A percentile compares a stretch with the other conserved stretches of the same genome.
Evolutionary conservation across 2,329 filamentous ascomycete genomes (phyloP).

Genomic region (Penicillium sp.): DNA sequence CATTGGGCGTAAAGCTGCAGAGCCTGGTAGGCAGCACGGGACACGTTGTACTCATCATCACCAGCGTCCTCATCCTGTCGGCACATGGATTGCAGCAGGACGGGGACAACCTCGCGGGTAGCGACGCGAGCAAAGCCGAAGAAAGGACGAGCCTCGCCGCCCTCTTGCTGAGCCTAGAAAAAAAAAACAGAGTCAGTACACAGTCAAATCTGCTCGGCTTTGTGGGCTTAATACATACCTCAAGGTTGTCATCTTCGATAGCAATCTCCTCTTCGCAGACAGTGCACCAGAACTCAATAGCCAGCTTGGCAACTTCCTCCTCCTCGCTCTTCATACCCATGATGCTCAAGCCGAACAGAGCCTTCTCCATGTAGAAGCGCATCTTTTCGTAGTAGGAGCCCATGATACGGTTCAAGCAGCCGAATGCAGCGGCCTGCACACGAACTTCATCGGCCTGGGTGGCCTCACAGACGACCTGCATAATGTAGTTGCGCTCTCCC

Average conservation of each 20-base stretch:
- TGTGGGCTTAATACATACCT: constrained; percentile 51
- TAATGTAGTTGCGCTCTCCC: constrained; percentile 99
- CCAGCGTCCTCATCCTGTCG: constrained; percentile 97
- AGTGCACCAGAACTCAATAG: constrained; percentile 99
- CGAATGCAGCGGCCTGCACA: constrained; percentile 94
- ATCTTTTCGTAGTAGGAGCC: constrained; percentile 98
- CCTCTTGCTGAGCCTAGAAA: constrained; percentile 62
- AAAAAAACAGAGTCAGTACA: not conserved
- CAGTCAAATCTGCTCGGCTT: not conserved
- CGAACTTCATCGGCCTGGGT: constrained; percentile 88
- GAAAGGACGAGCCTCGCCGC: constrained; percentile 81
- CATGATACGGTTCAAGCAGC: constrained; percentile 98
- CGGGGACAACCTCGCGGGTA: constrained; percentile 89
- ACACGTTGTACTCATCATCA: constrained; percentile 97
- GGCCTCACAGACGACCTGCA: constrained; percentile 99
- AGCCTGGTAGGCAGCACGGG: constrained; percentile 93
- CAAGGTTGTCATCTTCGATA: constrained; percentile 94
- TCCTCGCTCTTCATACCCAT: constrained; percentile 98
- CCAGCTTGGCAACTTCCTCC: constrained; percentile 96
- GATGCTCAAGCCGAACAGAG: constrained; percentile 93
- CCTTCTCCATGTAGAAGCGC: constrained; percentile 99
- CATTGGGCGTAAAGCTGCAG: constrained; percentile 93
- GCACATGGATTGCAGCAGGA: constrained; percentile 81
- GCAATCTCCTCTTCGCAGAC: constrained; percentile 98
- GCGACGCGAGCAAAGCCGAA: constrained; percentile 96